Base-by-base conservation (phyloP, 768 basidiomycete species). In the Pleurotus cornucopiae region DNA sequence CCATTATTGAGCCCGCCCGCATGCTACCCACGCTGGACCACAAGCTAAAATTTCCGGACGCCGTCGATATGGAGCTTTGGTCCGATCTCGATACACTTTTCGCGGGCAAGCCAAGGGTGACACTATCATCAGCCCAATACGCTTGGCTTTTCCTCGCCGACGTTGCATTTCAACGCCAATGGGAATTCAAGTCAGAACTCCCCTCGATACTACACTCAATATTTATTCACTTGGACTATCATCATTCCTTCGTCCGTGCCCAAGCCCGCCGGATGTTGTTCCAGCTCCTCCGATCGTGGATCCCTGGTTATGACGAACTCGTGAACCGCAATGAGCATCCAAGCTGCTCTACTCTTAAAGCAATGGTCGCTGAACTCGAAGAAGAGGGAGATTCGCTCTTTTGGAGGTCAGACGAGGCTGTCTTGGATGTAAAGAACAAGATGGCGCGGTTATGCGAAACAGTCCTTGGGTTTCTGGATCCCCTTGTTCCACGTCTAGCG, bases 131-230 rank as follows among this genome's bases (percentile, higher is more conserved):
- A 0, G 91, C 91, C 12, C 94, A 96, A 65, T 91, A 91, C 65
- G 93, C 94, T 1, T 82, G 94, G 72, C 76, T 96, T 6, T 94
- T 94, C 65, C 70, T 95, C 23, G 81, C 85, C 2, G 90, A 94
- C 59, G 79, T 88, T 34, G 83, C 88, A 0, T 69, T 92, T 25
- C 86, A 89, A 60, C 81, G 86, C 26, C 83, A 82, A 60, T 91
- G 90, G 89, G 88, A 89, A 56, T 72, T 86, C 61, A 77, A 83
- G 52, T 73, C 77, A 7, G 82, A 89, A 54, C 73, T 98, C 9
- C 86, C 91, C 1, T 71, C 80, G 6, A 76, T 97, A 14, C 81
- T 98, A 26, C 89, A 93, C 54, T 84, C 85, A 4, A 73, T 94
- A 16, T 84, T 94, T 60, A 85, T 83, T 13, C 93, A 95, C 65